These are phyloP conservation scores for Avena eriantha DNA, from an alignment of 176 grass and related monocot genomes.

Conservation along the genomic window DNA sequence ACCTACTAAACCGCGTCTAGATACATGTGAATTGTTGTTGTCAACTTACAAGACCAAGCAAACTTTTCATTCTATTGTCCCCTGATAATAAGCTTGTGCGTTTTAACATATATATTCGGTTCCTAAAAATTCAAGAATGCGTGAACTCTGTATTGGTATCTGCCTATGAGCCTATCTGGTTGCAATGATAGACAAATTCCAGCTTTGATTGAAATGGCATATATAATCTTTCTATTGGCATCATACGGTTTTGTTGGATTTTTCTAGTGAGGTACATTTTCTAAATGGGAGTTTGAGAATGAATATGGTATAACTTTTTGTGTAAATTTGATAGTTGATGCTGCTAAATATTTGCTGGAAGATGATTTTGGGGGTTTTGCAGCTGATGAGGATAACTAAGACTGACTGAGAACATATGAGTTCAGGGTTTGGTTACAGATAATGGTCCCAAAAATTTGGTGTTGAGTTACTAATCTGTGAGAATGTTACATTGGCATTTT, in stretches of 20 bases:
- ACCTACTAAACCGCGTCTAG: too few species aligned
- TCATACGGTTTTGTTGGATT: not conserved
- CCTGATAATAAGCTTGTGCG: not conserved
- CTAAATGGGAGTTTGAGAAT: not conserved
- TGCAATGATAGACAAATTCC: slow-evolving; percentile 89
- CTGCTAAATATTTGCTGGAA: slow-evolving; percentile 48
- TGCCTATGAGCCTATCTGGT: slow-evolving; percentile 39
- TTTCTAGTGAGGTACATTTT: slow-evolving; percentile 15
- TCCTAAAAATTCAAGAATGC: slow-evolving; percentile 40
- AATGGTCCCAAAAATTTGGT: not conserved
- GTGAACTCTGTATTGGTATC: slow-evolving; percentile 66
- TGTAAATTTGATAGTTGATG: slow-evolving; percentile 2
- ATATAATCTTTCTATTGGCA: slow-evolving; percentile 17
- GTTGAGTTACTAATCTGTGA: not conserved
- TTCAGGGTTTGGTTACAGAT: not conserved
- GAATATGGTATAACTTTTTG: slow-evolving; percentile 4
- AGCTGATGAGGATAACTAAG: slow-evolving; percentile 76
- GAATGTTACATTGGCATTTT: slow-evolving; percentile 18
- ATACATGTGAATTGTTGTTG: too few species aligned
- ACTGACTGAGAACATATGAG: slow-evolving; percentile 49
- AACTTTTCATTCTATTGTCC: slow-evolving; percentile 16
- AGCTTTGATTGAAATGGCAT: slow-evolving; percentile 65
- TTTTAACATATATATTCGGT: not conserved
- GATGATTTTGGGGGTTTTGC: slow-evolving; percentile 46
- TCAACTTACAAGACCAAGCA: too few species aligned